phyloP scores from a whole-genome alignment of 306 rosid species.

The Acacia confusa region DNA sequence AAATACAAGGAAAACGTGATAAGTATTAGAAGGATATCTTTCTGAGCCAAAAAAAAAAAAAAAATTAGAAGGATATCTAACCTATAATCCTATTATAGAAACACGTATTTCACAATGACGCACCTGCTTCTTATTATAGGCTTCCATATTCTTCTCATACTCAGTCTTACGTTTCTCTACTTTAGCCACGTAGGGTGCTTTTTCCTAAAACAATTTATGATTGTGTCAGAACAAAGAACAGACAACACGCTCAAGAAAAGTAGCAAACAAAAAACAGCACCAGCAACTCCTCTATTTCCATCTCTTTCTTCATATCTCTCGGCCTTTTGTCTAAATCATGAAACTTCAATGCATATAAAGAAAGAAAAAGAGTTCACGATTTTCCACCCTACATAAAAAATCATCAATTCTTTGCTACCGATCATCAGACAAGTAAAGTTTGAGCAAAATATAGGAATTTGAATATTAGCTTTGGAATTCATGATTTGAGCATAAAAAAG shows the following conservation, averaged over 20 bases:
- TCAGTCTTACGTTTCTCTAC: constrained; percentile 65
- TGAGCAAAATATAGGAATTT: no score
- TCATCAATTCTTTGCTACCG: background rate
- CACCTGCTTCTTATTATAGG: constrained; percentile 66
- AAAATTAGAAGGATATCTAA: no score
- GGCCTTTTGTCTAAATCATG: background rate
- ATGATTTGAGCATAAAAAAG: no score
- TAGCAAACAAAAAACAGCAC: background rate
- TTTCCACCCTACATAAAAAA: background rate
- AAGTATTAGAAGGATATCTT: background rate
- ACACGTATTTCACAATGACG: background rate
- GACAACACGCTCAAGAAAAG: background rate
- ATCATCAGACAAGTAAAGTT: background rate
- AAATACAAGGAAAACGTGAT: background rate
- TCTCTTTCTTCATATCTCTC: background rate
- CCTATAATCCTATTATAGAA: background rate
- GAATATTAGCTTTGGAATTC: no score
- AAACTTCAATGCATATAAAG: background rate
- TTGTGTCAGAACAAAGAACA: background rate
- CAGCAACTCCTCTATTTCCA: no score
- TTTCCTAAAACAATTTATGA: constrained; percentile 43
- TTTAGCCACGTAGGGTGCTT: constrained; percentile 63
- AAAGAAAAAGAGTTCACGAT: background rate
- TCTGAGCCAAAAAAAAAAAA: no score
- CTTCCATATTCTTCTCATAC: constrained; percentile 62